A percentile compares a stretch with the other conserved stretches of the same genome.
phyloP scores from a whole-genome alignment of 208 protist genomes.

The Leishmania guyanensis region DNA sequence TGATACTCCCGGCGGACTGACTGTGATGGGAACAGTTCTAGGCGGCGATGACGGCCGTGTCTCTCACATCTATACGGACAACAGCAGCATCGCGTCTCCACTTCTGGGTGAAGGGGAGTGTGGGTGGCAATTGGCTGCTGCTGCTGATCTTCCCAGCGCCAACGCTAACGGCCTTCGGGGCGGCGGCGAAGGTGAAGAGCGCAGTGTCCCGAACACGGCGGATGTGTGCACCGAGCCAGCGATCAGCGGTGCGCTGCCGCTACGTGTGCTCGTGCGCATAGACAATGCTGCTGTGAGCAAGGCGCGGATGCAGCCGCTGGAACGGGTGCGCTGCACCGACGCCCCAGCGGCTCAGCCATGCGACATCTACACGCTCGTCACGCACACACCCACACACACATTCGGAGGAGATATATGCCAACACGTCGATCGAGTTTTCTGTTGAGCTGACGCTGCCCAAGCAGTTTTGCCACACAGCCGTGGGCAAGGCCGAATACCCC shows the following conservation, averaged over 20 bases:
- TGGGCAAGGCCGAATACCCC: conserved; percentile 5
- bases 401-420: conserved; percentile 13
- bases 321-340: conserved; percentile 9
- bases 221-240: neutral
- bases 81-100: neutral
- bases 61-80: neutral
- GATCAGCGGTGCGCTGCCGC: conserved; percentile 1
- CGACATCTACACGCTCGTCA: conserved; percentile 5
- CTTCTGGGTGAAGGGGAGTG: neutral
- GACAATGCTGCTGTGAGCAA: conserved; percentile 13
- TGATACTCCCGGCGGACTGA: conserved; percentile 12
- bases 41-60: neutral
- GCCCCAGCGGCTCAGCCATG: neutral
- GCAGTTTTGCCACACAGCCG: conserved; percentile 18
- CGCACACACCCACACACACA: conserved; percentile 15
- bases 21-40: conserved; percentile 21
- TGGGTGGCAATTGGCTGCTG: neutral
- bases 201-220: neutral
- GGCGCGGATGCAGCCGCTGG: conserved; percentile 12
- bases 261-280: conserved; percentile 9
- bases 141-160: neutral
- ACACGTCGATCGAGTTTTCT: conserved; percentile 11
- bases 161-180: neutral
- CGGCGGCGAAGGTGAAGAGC: neutral
- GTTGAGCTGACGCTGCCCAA: conserved; percentile 18